phyloP scores from a whole-genome alignment of 2,329 filamentous ascomycete genomes.

The Albifimbria verrucaria region DNA sequence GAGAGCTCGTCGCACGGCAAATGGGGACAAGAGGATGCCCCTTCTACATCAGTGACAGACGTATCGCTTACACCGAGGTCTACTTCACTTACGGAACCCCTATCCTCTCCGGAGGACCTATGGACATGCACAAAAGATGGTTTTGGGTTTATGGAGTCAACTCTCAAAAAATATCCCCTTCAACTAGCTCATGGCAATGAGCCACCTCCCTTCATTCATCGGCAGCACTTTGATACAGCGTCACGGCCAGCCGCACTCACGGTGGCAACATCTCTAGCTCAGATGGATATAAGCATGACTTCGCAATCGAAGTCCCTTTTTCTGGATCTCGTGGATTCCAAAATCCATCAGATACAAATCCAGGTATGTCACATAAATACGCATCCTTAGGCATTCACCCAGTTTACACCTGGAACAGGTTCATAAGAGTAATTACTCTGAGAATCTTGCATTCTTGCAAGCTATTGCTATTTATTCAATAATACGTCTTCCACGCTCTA shows the following conservation, averaged over 20 bases:
- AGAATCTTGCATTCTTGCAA: too few species aligned
- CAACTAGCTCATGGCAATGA: neutral
- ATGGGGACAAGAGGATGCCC: too few species aligned
- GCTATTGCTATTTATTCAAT: too few species aligned
- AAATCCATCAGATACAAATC: neutral
- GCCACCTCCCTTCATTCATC: neutral
- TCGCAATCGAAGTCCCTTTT: neutral
- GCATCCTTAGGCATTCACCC: too few species aligned
- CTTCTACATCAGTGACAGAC: too few species aligned
- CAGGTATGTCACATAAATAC: too few species aligned
- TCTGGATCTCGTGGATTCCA: neutral
- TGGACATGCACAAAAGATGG: neutral
- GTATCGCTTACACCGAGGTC: too few species aligned
- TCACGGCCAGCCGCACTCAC: neutral
- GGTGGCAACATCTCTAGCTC: neutral
- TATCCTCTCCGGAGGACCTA: neutral
- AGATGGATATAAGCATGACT: neutral
- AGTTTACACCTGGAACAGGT: too few species aligned
- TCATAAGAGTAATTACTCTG: too few species aligned
- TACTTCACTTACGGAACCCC: neutral
- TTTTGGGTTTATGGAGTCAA: neutral
- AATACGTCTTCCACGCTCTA: too few species aligned
- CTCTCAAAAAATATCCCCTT: neutral
- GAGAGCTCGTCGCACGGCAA: too few species aligned
- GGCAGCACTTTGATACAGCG: neutral